A percentile compares a stretch with the other conserved stretches of the same genome.
Evolutionary conservation across 768 basidiomycete species (phyloP).

Genomic region (Lactifluus hygrophoroides): DNA sequence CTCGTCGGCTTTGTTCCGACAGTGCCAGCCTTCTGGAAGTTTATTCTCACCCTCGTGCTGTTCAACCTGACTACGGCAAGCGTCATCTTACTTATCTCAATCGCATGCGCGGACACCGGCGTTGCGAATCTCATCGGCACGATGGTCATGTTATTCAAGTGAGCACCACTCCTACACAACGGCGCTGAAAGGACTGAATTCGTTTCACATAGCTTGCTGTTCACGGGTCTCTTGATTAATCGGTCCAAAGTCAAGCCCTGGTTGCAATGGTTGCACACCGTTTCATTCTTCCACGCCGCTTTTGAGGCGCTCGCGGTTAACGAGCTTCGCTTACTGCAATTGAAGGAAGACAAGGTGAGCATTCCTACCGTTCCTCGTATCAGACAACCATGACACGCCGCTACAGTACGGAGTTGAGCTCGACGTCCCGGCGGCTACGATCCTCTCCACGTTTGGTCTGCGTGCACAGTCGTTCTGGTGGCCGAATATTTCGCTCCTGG

Average conservation of each 20-base stretch:
- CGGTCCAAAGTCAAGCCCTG: conserved; percentile 68
- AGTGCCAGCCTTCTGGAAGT: conserved; percentile 93
- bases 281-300: conserved; percentile 98
- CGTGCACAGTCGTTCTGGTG: conserved; percentile 97
- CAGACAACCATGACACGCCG: conserved; percentile 5
- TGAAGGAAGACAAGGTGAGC: conserved; percentile 82
- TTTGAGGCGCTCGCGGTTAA: conserved; percentile 98
- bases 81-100: conserved; percentile 83
- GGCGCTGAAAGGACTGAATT: background rate
- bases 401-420: conserved; percentile 92
- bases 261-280: conserved; percentile 79
- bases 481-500: conserved; percentile 85
- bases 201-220: conserved; percentile 57
- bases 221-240: conserved; percentile 94
- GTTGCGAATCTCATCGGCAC: conserved; percentile 94
- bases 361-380: background rate
- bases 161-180: conserved; percentile 28
- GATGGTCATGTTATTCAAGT: conserved; percentile 98
- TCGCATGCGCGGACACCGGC: conserved; percentile 77
- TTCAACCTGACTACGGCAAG: conserved; percentile 96
- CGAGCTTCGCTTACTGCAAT: conserved; percentile 85
- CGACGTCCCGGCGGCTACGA: conserved; percentile 92
- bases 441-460: conserved; percentile 90
- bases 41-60: conserved; percentile 88
- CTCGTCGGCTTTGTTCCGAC: conserved; percentile 91